Conservation (phyloP, 2,329 filamentous ascomycete genomes). For the Fusarium sp. region DNA sequence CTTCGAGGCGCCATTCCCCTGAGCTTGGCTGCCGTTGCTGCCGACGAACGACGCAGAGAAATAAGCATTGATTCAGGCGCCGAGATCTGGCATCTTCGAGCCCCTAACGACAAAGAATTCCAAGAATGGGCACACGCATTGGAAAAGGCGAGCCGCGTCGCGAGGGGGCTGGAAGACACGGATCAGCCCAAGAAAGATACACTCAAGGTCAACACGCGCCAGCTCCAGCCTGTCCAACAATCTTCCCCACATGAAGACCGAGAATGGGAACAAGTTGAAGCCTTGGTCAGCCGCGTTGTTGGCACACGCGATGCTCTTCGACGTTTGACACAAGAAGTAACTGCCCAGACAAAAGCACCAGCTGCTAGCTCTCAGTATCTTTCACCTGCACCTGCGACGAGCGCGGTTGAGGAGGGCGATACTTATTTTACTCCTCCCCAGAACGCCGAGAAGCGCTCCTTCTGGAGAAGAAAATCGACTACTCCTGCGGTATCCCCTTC, state of each 20-base stretch:
- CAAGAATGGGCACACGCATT: slow-evolving; percentile 86
- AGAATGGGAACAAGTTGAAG: slow-evolving; percentile 89
- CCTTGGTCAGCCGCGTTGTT: slow-evolving; percentile 84
- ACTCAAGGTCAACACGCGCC: slow-evolving; percentile 46
- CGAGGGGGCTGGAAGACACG: slow-evolving; percentile 62
- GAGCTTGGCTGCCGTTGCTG: slow-evolving; percentile 88
- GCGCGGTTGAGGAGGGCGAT: slow-evolving; percentile 63
- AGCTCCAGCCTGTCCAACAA: slow-evolving; percentile 45
- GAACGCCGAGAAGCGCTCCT: slow-evolving; percentile 68
- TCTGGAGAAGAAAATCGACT: slow-evolving; percentile 92
- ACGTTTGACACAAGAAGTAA: slow-evolving; percentile 85
- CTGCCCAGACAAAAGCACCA: slow-evolving; percentile 57
- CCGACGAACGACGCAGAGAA: slow-evolving; percentile 86
- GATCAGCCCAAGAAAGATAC: slow-evolving; percentile 44
- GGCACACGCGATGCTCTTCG: slow-evolving; percentile 90
- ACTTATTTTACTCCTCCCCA: slow-evolving; percentile 61
- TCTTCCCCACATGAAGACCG: slow-evolving; percentile 70
- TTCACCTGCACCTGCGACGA: slow-evolving; percentile 56
- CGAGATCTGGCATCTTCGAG: slow-evolving; percentile 94
- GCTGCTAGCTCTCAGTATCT: slow-evolving; percentile 50
- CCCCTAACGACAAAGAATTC: slow-evolving; percentile 86
- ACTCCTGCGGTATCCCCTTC: slow-evolving; percentile 57
- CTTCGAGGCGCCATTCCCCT: slow-evolving; percentile 92
- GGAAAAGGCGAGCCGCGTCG: slow-evolving; percentile 79
- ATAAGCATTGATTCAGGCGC: slow-evolving; percentile 97